Conservation (phyloP, 768 basidiomycete genomes). For the Mycena pura region DNA sequence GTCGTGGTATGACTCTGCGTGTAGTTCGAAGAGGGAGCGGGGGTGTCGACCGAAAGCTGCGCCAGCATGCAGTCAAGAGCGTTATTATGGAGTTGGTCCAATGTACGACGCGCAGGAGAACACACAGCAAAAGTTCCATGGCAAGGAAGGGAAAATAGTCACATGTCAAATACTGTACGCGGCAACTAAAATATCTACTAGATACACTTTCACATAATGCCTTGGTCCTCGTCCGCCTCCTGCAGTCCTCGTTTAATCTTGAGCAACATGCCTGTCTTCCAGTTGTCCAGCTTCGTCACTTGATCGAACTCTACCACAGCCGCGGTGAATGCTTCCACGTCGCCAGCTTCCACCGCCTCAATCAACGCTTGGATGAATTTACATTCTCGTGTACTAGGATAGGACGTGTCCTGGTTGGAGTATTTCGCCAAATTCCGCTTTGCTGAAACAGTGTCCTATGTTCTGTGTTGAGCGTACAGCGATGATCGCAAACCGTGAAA, state of each 20-base stretch:
- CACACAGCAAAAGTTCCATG: constrained; percentile 56
- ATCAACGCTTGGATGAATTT: constrained; percentile 83
- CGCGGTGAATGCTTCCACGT: constrained; percentile 67
- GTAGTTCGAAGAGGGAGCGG: constrained; percentile 58
- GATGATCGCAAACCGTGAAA: no score
- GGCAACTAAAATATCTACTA: no score
- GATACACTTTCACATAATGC: constrained; percentile 39
- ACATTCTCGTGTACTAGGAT: constrained; percentile 87
- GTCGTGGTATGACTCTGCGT: constrained; percentile 66
- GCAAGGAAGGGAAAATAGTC: constrained; percentile 7
- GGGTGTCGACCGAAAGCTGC: constrained; percentile 38
- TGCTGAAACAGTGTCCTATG: constrained; percentile 84
- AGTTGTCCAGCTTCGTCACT: constrained; percentile 91
- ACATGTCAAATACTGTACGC: no score
- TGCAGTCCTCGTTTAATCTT: constrained; percentile 76
- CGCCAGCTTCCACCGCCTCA: constrained; percentile 66
- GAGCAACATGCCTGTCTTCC: constrained; percentile 92
- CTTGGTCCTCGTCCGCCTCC: constrained; percentile 60
- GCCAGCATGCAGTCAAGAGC: constrained; percentile 47
- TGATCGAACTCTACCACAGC: constrained; percentile 94
- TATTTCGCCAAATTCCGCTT: constrained; percentile 82
- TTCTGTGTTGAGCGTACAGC: no score
- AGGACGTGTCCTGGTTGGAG: constrained; percentile 81
- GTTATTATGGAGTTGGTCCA: constrained; percentile 56
- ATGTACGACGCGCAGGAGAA: constrained; percentile 64